Percentiles rank a stretch among this genome's conserved stretches.
These are phyloP conservation scores for Nakaseomyces bracarensis DNA, from an alignment of 1,139 yeast species.

Conservation along the genomic window DNA sequence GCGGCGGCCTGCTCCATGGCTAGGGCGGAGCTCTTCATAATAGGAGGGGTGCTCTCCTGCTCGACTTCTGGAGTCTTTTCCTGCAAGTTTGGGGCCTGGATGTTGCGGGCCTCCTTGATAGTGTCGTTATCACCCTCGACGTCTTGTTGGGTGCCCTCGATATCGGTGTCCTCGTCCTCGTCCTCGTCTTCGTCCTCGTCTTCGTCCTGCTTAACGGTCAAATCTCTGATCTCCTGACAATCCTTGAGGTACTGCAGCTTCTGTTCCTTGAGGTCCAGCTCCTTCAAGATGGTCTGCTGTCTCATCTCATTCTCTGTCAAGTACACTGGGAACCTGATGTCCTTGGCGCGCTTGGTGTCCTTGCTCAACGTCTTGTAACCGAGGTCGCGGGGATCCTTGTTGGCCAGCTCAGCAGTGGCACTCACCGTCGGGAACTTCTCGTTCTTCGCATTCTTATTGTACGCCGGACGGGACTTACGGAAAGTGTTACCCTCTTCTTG, in stretches of 20 bases:
- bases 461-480: constrained; percentile 7
- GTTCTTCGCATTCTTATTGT: constrained; percentile 19
- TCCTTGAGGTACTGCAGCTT: constrained; percentile 18
- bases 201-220: constrained; percentile 21
- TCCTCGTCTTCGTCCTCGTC: constrained; percentile 47
- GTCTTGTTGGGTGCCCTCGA: constrained; percentile 29
- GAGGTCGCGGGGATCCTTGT: constrained; percentile 16
- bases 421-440: constrained; percentile 24
- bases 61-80: neutral
- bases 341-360: constrained; percentile 21
- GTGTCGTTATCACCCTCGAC: constrained; percentile 16
- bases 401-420: constrained; percentile 20
- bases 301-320: constrained; percentile 23
- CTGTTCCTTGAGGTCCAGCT: constrained; percentile 22
- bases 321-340: constrained; percentile 24
- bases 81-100: neutral
- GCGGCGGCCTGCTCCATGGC: neutral
- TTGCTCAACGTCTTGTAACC: constrained; percentile 22
- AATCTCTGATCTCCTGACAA: constrained; percentile 21
- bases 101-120: constrained; percentile 44
- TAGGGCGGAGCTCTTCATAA: neutral
- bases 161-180: constrained; percentile 34
- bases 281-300: constrained; percentile 18
- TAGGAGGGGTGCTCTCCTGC: neutral
- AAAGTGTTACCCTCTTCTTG: neutral